Evolutionary conservation across 495 filamentous ascomycete genomes (phyloP).

Genomic region (Annulohypoxylon stygium): DNA sequence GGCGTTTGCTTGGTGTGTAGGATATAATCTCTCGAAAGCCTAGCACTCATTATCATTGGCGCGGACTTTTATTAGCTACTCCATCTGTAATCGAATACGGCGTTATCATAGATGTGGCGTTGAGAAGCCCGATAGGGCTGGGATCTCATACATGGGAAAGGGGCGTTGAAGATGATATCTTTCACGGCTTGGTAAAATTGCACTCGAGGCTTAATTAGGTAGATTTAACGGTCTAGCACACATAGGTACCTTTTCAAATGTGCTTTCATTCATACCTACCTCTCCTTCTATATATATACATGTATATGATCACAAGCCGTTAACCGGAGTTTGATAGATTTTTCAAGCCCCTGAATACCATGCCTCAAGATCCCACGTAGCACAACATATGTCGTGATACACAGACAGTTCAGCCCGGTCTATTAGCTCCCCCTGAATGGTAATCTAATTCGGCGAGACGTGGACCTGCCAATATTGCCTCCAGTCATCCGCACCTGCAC

Average conservation of each 20-base stretch:
- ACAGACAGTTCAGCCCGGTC: background rate
- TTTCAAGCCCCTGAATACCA: background rate
- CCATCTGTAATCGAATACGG: too few relatives aligned
- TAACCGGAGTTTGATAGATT: background rate
- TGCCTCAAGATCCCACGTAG: background rate
- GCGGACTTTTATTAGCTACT: too few relatives aligned
- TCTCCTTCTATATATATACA: background rate
- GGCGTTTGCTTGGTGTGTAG: background rate
- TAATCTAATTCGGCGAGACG: slow-evolving; percentile 49
- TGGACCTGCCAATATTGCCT: slow-evolving; percentile 59
- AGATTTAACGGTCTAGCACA: too few relatives aligned
- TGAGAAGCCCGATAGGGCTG: background rate
- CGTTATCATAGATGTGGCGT: too few relatives aligned
- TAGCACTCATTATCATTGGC: background rate
- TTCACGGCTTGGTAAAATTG: too few relatives aligned
- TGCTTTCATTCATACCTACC: too few relatives aligned
- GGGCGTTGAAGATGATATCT: background rate
- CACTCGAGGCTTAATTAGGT: too few relatives aligned
- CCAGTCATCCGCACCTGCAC: slow-evolving; percentile 54
- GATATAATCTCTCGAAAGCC: background rate
- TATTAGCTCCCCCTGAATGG: too few relatives aligned
- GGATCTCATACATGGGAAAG: background rate
- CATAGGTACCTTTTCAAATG: too few relatives aligned
- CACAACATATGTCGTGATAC: background rate
- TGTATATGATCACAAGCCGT: background rate